Base-by-base conservation (phyloP, 257 asterid genomes). In the Solanum infundibuliforme region DNA sequence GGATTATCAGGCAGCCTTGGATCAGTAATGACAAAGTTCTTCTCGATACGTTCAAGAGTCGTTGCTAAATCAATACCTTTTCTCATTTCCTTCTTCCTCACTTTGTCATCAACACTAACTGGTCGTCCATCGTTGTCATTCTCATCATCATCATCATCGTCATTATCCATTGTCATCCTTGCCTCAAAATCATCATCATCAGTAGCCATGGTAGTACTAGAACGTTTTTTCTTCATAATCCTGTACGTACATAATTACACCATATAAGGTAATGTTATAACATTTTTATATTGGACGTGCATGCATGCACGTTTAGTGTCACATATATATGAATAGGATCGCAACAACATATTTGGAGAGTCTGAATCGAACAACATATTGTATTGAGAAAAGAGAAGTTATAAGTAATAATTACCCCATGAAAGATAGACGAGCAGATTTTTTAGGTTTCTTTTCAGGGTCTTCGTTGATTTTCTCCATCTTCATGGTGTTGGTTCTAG, bases 61-160 rank as follows among this genome's bases (percentile, higher is more conserved):
- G 99, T 97, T 32, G 99, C 99, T 89, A 97, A 93, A 92, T 97
- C 99, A 81, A 97, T 94, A 92, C 99, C 99, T 94, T 97, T 97
- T 73, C 99, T 95, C 98, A 95, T 97, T 85, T 97, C 99, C 94
- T 93, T 97, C 93, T 95, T 95, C 90, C 99, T 93, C 38, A 95
- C 98, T 94, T 94, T 96, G 58, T 97, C 98, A 87, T 97, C 99
- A 62, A 97, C 95, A 73, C 99, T 96, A 60, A 94, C 97, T 3
- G 98, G 99, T 87, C 99, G 89, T 48, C 89, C 93, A 48, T 97
- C 98, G 35, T 92, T 92, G 8, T 89, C 94, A 5, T 94, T 92
- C 77, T 92, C 96, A 8, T 91, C 88, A 5, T 83, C 92, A 2
- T 88, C 93, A 1, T 93, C 94, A 0, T 93, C 94, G 2, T 91